Percentiles rank a stretch among this genome's conserved stretches.
These are phyloP conservation scores for Quercus lobata DNA, from an alignment of 331 rosid species.

Conservation along the genomic window DNA sequence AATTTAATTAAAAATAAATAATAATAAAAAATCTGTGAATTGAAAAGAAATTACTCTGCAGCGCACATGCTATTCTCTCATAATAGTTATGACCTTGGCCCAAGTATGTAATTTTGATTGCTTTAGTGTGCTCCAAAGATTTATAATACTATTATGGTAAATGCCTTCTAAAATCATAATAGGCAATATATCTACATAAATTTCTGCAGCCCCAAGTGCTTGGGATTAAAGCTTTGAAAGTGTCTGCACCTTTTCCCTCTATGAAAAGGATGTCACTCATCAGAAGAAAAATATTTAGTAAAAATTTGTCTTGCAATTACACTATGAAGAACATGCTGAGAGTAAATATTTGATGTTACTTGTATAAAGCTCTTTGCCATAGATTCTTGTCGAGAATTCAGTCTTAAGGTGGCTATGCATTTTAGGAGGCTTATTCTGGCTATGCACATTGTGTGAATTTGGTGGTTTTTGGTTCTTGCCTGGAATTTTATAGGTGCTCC, in stretches of 20 bases:
- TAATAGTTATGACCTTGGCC: not conserved
- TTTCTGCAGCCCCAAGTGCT: not conserved
- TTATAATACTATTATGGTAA: not conserved
- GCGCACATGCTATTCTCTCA: not conserved
- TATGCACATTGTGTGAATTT: not conserved
- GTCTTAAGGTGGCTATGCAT: not conserved
- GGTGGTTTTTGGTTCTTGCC: not conserved
- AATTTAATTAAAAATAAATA: too few species aligned
- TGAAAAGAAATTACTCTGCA: not conserved
- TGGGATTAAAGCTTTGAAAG: not conserved
- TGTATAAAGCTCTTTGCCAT: not conserved
- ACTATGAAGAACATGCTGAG: not conserved
- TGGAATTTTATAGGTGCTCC: slow-evolving; percentile 56
- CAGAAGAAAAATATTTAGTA: not conserved
- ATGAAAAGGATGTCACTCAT: not conserved
- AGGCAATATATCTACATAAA: not conserved
- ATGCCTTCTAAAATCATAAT: not conserved
- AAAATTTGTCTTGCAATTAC: not conserved
- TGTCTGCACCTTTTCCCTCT: not conserved
- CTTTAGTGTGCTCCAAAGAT: not conserved
- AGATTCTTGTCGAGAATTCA: not conserved
- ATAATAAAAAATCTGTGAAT: not conserved
- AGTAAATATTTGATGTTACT: not conserved
- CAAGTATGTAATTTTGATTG: not conserved
- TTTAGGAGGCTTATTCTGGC: not conserved